A percentile compares a stretch with the other conserved stretches of the same genome.
Evolutionary conservation across 768 basidiomycete genomes (phyloP).

Genomic region (Cyclocybe aegerita): DNA sequence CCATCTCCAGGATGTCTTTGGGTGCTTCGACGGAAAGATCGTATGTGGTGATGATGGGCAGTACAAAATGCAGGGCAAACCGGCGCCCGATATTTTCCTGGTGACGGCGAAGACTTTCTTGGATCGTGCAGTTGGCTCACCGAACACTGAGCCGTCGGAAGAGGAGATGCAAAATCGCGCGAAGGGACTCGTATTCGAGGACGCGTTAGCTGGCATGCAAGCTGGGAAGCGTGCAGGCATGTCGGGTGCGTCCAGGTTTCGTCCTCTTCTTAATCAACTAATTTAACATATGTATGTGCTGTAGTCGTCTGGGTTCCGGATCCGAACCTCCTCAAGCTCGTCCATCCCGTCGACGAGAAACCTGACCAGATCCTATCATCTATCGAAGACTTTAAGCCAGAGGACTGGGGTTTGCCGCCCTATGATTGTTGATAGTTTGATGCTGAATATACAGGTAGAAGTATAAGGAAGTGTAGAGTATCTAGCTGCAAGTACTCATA

Average conservation of each 20-base stretch:
- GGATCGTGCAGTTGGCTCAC: constrained; percentile 53
- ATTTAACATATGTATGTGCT: neutral
- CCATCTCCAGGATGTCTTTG: constrained; percentile 59
- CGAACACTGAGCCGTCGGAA: constrained; percentile 30
- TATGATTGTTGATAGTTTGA: constrained; percentile 31
- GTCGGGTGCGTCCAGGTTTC: constrained; percentile 54
- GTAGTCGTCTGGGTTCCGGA: constrained; percentile 89
- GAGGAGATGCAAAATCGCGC: constrained; percentile 46
- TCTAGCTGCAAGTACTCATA: neutral
- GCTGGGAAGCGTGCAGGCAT: constrained; percentile 85
- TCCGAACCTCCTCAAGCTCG: constrained; percentile 54
- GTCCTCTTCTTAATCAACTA: neutral
- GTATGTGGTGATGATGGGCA: constrained; percentile 71
- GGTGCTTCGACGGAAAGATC: constrained; percentile 59
- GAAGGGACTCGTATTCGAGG: constrained; percentile 81
- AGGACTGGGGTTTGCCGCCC: constrained; percentile 81
- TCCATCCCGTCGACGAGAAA: constrained; percentile 44
- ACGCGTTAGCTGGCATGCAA: constrained; percentile 72
- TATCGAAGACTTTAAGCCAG: constrained; percentile 74
- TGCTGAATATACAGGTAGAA: neutral
- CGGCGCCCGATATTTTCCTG: constrained; percentile 80
- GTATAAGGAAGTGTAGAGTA: neutral
- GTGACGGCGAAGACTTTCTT: constrained; percentile 64
- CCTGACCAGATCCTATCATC: constrained; percentile 62
- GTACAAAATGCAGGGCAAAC: constrained; percentile 66